Conservation (phyloP, 768 basidiomycete species). For the Lyophyllum semitale region DNA sequence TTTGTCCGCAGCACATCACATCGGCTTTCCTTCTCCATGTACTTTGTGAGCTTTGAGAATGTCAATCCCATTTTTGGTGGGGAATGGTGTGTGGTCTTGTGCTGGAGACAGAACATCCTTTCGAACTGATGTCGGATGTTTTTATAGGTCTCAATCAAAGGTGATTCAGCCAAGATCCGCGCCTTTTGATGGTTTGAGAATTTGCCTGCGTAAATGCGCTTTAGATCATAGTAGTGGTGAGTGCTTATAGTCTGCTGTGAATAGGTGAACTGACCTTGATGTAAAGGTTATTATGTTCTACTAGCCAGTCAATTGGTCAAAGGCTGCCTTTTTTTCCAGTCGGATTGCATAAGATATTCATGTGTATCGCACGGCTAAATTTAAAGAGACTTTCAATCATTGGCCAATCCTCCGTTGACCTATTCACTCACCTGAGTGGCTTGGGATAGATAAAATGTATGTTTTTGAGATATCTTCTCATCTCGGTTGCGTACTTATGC, state of each 20-base stretch:
- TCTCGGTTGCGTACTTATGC: too few species aligned
- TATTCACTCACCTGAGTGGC: too few species aligned
- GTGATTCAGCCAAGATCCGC: constrained; percentile 16
- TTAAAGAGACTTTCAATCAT: too few species aligned
- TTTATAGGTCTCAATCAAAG: constrained; percentile 30
- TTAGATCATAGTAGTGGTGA: neutral
- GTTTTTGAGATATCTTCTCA: too few species aligned
- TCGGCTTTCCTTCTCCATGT: constrained; percentile 22
- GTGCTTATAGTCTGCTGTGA: neutral
- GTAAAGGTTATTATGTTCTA: constrained; percentile 36
- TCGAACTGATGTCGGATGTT: too few species aligned
- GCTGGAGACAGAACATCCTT: too few species aligned
- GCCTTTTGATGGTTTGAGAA: too few species aligned
- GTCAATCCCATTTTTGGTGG: too few species aligned
- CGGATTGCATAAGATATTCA: constrained; percentile 13
- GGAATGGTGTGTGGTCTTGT: too few species aligned
- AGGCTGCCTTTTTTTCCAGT: constrained; percentile 11
- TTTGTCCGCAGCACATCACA: too few species aligned
- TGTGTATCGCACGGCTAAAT: neutral
- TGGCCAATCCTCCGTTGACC: too few species aligned
- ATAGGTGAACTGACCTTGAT: constrained; percentile 5
- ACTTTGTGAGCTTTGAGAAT: constrained; percentile 10
- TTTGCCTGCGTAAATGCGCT: constrained; percentile 12
- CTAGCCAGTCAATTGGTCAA: constrained; percentile 27
- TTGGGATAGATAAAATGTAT: too few species aligned